phyloP scores from a whole-genome alignment of 1,284 basidiomycete genomes.

The Peniophora sp. region DNA sequence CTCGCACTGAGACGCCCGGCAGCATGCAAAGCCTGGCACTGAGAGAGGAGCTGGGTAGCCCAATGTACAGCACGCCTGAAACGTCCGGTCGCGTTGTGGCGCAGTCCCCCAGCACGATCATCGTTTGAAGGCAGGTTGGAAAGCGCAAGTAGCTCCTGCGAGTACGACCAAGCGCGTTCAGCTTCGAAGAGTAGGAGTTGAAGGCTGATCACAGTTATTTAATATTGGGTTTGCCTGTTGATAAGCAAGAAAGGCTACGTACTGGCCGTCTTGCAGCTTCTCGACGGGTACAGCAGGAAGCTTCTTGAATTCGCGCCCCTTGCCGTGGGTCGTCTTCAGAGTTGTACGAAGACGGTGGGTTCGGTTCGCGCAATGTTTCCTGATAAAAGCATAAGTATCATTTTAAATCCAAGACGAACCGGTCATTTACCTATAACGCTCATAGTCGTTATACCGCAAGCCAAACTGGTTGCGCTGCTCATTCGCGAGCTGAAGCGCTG shows the following conservation, averaged over 20 bases:
- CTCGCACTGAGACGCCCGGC: conserved; percentile 45
- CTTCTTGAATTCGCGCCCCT: conserved; percentile 86
- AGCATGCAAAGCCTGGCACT: conserved; percentile 59
- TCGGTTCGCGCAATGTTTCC: conserved; percentile 87
- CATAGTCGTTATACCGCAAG: conserved; percentile 81
- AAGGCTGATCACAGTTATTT: conserved; percentile 45
- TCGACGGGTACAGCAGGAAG: conserved; percentile 57
- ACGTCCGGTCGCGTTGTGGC: conserved; percentile 72
- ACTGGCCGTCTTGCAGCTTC: conserved; percentile 75
- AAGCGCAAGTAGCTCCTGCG: conserved; percentile 68
- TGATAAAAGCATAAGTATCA: conserved; percentile 27
- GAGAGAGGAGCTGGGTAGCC: conserved; percentile 72
- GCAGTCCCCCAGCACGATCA: conserved; percentile 45
- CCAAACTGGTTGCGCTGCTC: conserved; percentile 90
- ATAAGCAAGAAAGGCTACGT: conserved; percentile 24
- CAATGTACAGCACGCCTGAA: conserved; percentile 83
- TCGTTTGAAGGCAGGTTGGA: conserved; percentile 47
- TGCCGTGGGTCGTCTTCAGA: conserved; percentile 83
- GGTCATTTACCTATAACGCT: conserved; percentile 62
- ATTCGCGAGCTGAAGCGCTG: conserved; percentile 78
- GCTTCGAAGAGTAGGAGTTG: conserved; percentile 83
- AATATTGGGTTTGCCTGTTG: too few species aligned
- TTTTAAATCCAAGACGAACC: neutral
- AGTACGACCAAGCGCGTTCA: conserved; percentile 88
- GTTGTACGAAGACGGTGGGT: conserved; percentile 82